These are phyloP conservation scores for Erysiphe pulchra DNA, from an alignment of 2,329 filamentous ascomycete species.

Conservation along the genomic window DNA sequence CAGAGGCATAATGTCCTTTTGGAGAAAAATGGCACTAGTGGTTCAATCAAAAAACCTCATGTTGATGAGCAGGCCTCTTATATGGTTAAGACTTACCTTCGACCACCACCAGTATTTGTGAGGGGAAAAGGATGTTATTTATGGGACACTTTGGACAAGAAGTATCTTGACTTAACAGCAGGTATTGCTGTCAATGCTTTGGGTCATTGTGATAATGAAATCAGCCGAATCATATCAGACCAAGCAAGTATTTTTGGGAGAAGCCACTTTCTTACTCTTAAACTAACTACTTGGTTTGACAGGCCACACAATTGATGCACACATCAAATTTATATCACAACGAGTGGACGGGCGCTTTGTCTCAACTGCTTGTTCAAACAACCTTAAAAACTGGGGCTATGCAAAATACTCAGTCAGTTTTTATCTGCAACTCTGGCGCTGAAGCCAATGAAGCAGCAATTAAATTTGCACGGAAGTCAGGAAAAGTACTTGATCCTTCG, in stretches of 20 bases:
- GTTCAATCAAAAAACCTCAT: background rate
- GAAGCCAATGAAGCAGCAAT: conserved; percentile 96
- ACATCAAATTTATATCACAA: conserved; percentile 95
- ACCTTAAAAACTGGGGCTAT: conserved; percentile 61
- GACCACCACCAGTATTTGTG: conserved; percentile 72
- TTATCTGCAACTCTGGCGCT: conserved; percentile 87
- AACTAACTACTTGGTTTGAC: background rate
- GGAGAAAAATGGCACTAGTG: too few species aligned
- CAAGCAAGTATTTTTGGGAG: conserved; percentile 27
- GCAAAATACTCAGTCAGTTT: conserved; percentile 54
- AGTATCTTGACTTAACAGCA: conserved; percentile 83
- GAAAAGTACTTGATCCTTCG: conserved; percentile 45
- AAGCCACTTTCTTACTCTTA: background rate
- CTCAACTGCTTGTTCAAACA: conserved; percentile 58
- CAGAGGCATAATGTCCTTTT: too few species aligned
- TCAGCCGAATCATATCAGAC: conserved; percentile 48
- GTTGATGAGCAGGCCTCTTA: conserved; percentile 36
- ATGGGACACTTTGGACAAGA: conserved; percentile 70
- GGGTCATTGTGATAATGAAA: conserved; percentile 66
- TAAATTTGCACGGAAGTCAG: conserved; percentile 85
- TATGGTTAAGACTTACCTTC: conserved; percentile 90
- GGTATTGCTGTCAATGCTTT: conserved; percentile 89
- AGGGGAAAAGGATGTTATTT: conserved; percentile 69
- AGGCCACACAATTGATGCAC: conserved; percentile 58
- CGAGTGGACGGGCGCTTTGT: conserved; percentile 76